Percentiles rank a stretch among this genome's conserved stretches.
Evolutionary conservation across 164 flowering plant species (phyloP).

Genomic region (Kingdonia uniflora): DNA sequence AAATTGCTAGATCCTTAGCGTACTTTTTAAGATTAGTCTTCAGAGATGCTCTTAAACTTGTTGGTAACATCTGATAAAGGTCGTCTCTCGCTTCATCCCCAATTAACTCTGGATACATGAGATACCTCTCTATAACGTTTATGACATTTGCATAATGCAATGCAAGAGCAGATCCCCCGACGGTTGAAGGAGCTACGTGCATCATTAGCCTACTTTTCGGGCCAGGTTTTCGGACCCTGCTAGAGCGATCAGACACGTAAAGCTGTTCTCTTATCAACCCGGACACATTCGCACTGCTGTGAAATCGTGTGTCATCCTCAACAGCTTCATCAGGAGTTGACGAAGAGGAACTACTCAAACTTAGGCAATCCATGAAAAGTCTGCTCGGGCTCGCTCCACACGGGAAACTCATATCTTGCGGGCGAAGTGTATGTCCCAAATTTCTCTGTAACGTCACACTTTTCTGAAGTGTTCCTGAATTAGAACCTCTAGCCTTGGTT

Average conservation of each 20-base stretch:
- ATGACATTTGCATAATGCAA: constrained; percentile 91
- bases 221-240: constrained; percentile 25
- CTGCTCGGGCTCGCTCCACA: constrained; percentile 74
- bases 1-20: constrained; percentile 62
- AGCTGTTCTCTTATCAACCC: constrained; percentile 27
- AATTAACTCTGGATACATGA: constrained; percentile 85
- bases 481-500: constrained; percentile 16
- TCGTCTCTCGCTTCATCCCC: constrained; percentile 97
- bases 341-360: constrained; percentile 56
- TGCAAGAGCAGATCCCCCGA: constrained; percentile 94
- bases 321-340: constrained; percentile 43
- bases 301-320: constrained; percentile 29
- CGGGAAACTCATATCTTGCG: constrained; percentile 48
- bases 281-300: constrained; percentile 13
- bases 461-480: constrained; percentile 23
- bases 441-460: constrained; percentile 18
- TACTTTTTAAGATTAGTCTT: constrained; percentile 59
- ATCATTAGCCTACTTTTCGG: constrained; percentile 41
- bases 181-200: constrained; percentile 51
- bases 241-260: constrained; percentile 22
- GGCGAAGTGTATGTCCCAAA: constrained; percentile 25
- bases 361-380: constrained; percentile 77
- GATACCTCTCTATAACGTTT: constrained; percentile 84
- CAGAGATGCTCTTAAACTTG: constrained; percentile 64
- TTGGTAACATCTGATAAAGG: constrained; percentile 90